Evolutionary conservation across 1,284 basidiomycete species (phyloP).

Genomic region (Ceratobasidium sp.): DNA sequence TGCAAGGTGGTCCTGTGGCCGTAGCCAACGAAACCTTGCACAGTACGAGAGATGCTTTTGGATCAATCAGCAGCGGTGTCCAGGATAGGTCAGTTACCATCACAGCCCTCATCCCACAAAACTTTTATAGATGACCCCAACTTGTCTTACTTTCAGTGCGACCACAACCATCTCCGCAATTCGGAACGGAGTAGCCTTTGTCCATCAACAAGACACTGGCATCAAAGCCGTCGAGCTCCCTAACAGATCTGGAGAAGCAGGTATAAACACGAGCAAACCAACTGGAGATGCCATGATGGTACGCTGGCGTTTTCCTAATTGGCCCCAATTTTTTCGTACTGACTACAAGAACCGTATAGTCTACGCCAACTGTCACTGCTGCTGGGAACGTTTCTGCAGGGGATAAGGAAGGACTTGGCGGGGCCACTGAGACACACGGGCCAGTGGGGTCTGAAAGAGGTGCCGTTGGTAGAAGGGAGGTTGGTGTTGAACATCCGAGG

Average conservation of each 20-base stretch:
- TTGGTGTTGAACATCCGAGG: no score
- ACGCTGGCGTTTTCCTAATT: neutral
- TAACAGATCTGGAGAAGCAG: neutral
- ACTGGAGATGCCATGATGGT: conserved; percentile 20
- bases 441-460: no score
- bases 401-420: neutral
- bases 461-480: no score
- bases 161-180: neutral
- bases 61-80: neutral
- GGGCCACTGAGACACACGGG: no score
- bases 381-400: conserved; percentile 24
- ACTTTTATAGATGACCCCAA: neutral
- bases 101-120: neutral
- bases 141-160: neutral
- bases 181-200: conserved; percentile 20
- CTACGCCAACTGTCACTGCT: conserved; percentile 25
- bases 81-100: conserved; percentile 12
- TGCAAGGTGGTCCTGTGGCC: conserved; percentile 17
- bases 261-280: neutral
- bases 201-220: conserved; percentile 19
- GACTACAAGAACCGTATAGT: neutral
- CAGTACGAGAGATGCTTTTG: conserved; percentile 7
- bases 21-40: conserved; percentile 12
- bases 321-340: no score
- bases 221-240: conserved; percentile 25